A percentile compares a stretch with the other conserved stretches of the same genome.
These are phyloP conservation scores for Ceratocystis variospora DNA, from an alignment of 2,329 filamentous ascomycete genomes.

Conservation along the genomic window DNA sequence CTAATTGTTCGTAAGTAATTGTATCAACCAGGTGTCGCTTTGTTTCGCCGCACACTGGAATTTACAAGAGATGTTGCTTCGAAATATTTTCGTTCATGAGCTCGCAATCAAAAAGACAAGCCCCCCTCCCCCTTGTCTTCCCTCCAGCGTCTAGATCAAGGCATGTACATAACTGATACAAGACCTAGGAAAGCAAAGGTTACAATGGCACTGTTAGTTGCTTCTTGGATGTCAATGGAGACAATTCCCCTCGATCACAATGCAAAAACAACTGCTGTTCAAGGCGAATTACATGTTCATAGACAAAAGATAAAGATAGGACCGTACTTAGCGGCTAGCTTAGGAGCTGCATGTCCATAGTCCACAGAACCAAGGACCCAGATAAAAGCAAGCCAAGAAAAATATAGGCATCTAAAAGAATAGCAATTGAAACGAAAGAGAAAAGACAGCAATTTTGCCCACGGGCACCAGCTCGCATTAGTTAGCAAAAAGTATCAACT, in stretches of 20 bases:
- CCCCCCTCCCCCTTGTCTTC: too few species aligned
- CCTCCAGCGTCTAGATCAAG: too few species aligned
- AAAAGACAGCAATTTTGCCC: constrained; percentile 6
- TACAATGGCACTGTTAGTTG: not conserved
- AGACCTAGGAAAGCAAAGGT: not conserved
- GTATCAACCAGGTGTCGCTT: not conserved
- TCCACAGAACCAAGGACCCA: not conserved
- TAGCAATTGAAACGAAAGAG: constrained; percentile 10
- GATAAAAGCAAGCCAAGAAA: not conserved
- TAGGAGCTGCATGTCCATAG: not conserved
- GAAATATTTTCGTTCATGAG: not conserved
- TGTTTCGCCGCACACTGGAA: not conserved
- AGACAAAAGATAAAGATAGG: not conserved
- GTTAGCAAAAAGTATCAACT: constrained; percentile 5
- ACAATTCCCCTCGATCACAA: not conserved
- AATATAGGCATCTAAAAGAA: constrained; percentile 14
- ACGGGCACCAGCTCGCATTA: constrained; percentile 11
- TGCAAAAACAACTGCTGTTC: not conserved
- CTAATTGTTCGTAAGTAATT: not conserved
- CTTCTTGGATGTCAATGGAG: not conserved
- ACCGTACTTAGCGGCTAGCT: not conserved
- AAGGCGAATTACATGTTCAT: not conserved
- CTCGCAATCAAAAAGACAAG: not conserved
- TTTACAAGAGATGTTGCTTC: too few species aligned
- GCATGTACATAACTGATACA: too few species aligned